These are phyloP conservation scores for Dendryphion nanum DNA, from an alignment of 2,329 filamentous ascomycete genomes.

Conservation along the genomic window DNA sequence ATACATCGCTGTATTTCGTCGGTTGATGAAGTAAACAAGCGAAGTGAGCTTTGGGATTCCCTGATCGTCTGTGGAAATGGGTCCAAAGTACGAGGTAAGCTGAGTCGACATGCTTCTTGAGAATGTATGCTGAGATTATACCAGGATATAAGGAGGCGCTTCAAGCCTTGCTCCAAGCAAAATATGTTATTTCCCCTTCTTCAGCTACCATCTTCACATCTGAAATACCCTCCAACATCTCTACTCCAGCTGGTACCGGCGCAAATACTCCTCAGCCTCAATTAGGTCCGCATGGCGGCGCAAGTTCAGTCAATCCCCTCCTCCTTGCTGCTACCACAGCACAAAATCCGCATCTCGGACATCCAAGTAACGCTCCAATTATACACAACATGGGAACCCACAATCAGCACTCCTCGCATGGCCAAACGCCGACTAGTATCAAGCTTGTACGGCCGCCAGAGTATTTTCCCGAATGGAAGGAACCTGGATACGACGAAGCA, in stretches of 20 bases:
- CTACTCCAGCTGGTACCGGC: conserved; percentile 85
- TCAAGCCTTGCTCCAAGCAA: conserved; percentile 71
- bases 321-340: conserved; percentile 86
- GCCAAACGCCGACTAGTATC: conserved; percentile 80
- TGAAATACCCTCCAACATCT: conserved; percentile 90
- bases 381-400: conserved; percentile 38
- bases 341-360: conserved; percentile 53
- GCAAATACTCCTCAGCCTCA: conserved; percentile 79
- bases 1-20: conserved; percentile 81
- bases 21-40: conserved; percentile 80
- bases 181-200: conserved; percentile 87
- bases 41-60: conserved; percentile 86
- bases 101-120: no score
- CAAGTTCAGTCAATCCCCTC: conserved; percentile 78
- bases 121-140: conserved; percentile 30
- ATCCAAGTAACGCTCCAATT: conserved; percentile 31
- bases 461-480: conserved; percentile 90
- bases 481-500: conserved; percentile 71
- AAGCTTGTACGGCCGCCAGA: conserved; percentile 75
- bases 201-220: conserved; percentile 96
- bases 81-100: conserved; percentile 59
- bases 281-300: conserved; percentile 46
- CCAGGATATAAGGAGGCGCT: conserved; percentile 85
- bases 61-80: conserved; percentile 92
- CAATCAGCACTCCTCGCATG: conserved; percentile 60